Evolutionary conservation across 768 basidiomycete genomes (phyloP).

Genomic region (Pleurotus tuber-regium): DNA sequence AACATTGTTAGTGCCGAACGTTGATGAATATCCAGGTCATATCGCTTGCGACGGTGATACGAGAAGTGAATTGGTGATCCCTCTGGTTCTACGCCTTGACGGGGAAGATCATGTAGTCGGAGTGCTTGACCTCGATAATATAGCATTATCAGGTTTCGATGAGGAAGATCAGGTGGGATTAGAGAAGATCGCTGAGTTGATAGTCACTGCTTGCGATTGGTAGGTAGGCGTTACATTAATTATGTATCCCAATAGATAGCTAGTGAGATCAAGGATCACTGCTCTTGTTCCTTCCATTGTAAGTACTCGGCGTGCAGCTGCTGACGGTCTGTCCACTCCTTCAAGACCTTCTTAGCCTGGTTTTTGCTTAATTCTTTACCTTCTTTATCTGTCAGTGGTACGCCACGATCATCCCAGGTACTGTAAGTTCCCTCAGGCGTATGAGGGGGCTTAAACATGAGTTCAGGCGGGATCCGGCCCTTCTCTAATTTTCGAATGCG

Average conservation of each 20-base stretch:
- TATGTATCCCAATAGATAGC: neutral
- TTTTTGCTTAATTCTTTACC: conserved; percentile 87
- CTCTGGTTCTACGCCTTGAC: conserved; percentile 47
- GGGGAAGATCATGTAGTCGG: conserved; percentile 39
- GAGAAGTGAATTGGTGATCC: conserved; percentile 87
- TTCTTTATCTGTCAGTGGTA: conserved; percentile 82
- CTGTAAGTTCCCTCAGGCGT: conserved; percentile 69
- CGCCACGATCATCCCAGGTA: conserved; percentile 81
- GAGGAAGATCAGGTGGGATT: conserved; percentile 77
- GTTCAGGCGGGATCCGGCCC: conserved; percentile 68
- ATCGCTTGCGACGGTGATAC: conserved; percentile 93
- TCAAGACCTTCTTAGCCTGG: conserved; percentile 70
- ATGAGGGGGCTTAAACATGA: conserved; percentile 84
- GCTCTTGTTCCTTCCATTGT: conserved; percentile 32
- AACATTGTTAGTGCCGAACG: conserved; percentile 72
- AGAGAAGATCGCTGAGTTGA: conserved; percentile 63
- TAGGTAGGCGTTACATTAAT: conserved; percentile 26
- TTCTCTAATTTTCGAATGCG: conserved; percentile 80
- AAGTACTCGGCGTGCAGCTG: conserved; percentile 81
- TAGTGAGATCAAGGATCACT: conserved; percentile 11
- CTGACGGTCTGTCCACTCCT: conserved; percentile 70
- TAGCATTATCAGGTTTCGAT: conserved; percentile 66
- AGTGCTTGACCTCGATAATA: conserved; percentile 87
- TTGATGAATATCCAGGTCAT: conserved; percentile 84
- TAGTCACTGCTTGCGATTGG: conserved; percentile 69